Evolutionary conservation across 2,329 filamentous ascomycete species (phyloP), one percentile per base, ranked within the genome.

Genomic region (Gaeumannomyces sp.): DNA sequence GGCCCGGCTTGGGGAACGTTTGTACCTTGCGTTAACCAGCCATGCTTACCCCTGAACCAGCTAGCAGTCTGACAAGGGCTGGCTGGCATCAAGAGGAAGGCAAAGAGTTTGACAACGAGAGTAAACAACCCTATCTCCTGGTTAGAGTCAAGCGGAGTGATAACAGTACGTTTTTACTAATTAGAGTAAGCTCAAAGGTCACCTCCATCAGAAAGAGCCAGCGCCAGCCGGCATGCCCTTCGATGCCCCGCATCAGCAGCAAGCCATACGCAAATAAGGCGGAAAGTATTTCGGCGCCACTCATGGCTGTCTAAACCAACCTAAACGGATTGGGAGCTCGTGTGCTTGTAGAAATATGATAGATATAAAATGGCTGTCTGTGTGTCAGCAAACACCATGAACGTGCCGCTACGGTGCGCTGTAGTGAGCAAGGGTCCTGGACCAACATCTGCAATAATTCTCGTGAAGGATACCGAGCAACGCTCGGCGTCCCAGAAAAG

Each of bases 141-240:
- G 76, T 50, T 3, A 45, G 22, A 16, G 11, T 22, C n/a, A 28
- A 61, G 25, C 8, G 11, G 22, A 61, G 29, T 14, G 3, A n/a
- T 7, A n/a, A 16, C 33, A 38, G 1, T 29, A 53, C 16, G 62
- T n/a, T 4, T 65, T 10, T 63, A 1, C 35, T 19, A 2, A n/a
- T 14, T 6, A 3, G 1, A 29, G 22, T 65, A 1, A 77, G 33
- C 33, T 3, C 10, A 14, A 35, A 35, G 13, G 33, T 35, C 11
- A 72, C 83, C 71, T 88, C 85, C 19, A 88, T 76, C 8, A 87
- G 69, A 67, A 87, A 84, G 2, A 85, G 72, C 79, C 81, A 85
- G n/a, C 75, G 71, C 78, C 78, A 80, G 13, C 78, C 77, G 0
- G 75, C 71, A 27, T 72, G 66, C 1, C 72, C 75, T 0, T 69